phyloP scores from a whole-genome alignment of 306 rosid genomes.

The Vigna angularis region DNA sequence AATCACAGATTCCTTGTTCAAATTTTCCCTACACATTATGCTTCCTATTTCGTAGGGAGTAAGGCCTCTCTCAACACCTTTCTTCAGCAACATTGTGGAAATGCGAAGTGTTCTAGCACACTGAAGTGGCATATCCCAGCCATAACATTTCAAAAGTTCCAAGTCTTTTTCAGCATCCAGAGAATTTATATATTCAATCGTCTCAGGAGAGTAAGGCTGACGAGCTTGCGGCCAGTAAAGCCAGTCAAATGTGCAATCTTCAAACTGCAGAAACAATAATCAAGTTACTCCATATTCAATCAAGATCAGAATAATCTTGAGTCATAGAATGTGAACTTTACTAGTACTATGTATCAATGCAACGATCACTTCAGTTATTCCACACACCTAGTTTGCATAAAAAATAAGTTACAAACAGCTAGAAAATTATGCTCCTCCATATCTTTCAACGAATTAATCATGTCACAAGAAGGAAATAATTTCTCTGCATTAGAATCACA shows the following conservation, averaged over 20 bases:
- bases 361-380: background rate
- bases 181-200: slow-evolving; percentile 67
- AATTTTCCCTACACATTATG: slow-evolving; percentile 72
- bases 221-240: slow-evolving; percentile 87
- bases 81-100: slow-evolving; percentile 83
- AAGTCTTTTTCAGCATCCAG: slow-evolving; percentile 76
- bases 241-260: slow-evolving; percentile 92
- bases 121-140: slow-evolving; percentile 72
- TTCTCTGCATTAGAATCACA: background rate
- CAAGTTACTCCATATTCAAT: slow-evolving; percentile 28
- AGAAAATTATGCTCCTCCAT: background rate
- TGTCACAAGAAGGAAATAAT: background rate
- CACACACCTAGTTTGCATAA: background rate
- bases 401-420: slow-evolving; percentile 1
- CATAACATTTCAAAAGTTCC: slow-evolving; percentile 62
- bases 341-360: background rate
- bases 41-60: slow-evolving; percentile 76
- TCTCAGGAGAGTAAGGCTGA: slow-evolving; percentile 63
- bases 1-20: slow-evolving; percentile 68
- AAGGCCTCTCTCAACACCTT: slow-evolving; percentile 76
- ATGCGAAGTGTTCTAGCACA: slow-evolving; percentile 66
- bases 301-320: background rate
- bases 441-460: slow-evolving; percentile 9
- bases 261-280: slow-evolving; percentile 61
- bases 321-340: background rate